These are phyloP conservation scores for Kentomonas sorsogonicus DNA, from an alignment of 208 protist species.

Conservation along the genomic window DNA sequence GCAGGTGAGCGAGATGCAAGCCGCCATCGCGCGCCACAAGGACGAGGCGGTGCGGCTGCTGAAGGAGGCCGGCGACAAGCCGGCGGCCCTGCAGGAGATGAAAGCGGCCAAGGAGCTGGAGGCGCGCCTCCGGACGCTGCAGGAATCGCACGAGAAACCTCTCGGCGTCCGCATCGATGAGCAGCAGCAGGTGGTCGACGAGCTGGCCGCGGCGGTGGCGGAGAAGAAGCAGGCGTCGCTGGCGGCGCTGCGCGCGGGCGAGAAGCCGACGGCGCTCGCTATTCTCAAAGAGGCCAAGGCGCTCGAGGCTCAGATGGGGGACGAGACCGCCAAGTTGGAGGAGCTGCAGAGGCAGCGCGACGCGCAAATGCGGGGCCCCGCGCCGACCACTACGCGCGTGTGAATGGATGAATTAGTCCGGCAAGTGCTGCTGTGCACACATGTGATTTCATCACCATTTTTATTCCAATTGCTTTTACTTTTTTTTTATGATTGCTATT, in stretches of 20 bases:
- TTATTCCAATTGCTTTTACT: no score
- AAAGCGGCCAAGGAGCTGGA: slow-evolving; percentile 25
- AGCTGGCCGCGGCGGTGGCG: slow-evolving; percentile 23
- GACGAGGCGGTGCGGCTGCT: slow-evolving; percentile 12
- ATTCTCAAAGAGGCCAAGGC: slow-evolving; percentile 32
- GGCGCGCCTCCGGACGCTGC: slow-evolving; percentile 14
- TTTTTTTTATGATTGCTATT: no score
- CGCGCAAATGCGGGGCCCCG: slow-evolving; percentile 17
- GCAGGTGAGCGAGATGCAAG: slow-evolving; percentile 17
- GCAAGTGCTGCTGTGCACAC: no score
- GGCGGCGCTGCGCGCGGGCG: slow-evolving; percentile 17
- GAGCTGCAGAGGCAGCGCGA: slow-evolving; percentile 14
- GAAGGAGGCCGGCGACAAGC: slow-evolving; percentile 20
- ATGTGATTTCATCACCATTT: no score
- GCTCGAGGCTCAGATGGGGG: slow-evolving; percentile 23
- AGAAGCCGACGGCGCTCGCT: slow-evolving; percentile 30
- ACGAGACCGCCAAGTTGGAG: slow-evolving; percentile 10
- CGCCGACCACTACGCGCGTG: no score
- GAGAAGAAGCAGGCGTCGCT: slow-evolving; percentile 27
- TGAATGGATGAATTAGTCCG: no score
- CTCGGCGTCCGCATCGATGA: slow-evolving; percentile 23
- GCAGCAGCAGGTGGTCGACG: slow-evolving; percentile 13
- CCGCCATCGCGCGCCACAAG: slow-evolving; percentile 19
- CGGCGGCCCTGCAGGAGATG: slow-evolving; percentile 18
- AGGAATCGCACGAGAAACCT: slow-evolving; percentile 19